Evolutionary conservation across 2,329 filamentous ascomycete genomes (phyloP).

Genomic region (Sodiomyces alkalinus): DNA sequence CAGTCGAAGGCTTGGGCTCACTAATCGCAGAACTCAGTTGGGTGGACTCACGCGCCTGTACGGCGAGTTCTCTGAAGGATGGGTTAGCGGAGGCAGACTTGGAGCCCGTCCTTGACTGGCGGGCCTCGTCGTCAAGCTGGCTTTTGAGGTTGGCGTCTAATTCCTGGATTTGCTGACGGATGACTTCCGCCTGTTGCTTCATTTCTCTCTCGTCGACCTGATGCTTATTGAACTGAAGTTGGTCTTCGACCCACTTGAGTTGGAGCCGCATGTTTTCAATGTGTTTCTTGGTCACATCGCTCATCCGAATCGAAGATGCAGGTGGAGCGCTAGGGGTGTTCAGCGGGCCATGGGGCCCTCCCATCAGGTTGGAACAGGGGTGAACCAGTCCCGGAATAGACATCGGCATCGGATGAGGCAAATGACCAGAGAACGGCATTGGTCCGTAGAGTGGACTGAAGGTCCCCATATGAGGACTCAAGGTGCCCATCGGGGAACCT

Average conservation of each 20-base stretch:
- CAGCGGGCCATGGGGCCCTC: too few species aligned
- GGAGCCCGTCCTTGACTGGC: not conserved
- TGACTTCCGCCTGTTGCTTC: constrained; percentile 23
- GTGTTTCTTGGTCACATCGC: constrained; percentile 45
- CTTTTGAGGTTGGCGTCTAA: constrained; percentile 31
- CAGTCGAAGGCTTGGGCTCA: not conserved
- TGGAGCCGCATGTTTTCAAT: constrained; percentile 33
- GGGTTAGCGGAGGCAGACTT: not conserved
- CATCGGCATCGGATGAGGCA: too few species aligned
- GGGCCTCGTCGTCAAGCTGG: constrained; percentile 29
- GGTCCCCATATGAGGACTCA: too few species aligned
- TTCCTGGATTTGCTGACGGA: constrained; percentile 29
- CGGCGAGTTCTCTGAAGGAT: too few species aligned
- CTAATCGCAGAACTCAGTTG: not conserved
- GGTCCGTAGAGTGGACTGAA: too few species aligned
- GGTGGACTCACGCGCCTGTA: not conserved
- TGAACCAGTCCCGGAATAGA: too few species aligned
- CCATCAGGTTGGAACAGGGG: too few species aligned
- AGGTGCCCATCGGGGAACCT: too few species aligned
- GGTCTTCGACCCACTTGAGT: constrained; percentile 41
- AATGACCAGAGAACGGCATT: not conserved
- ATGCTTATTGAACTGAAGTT: constrained; percentile 45
- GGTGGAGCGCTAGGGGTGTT: constrained; percentile 12
- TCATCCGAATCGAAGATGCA: constrained; percentile 43
- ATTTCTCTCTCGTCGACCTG: constrained; percentile 43